Conservation (phyloP, 768 basidiomycete species). For the Phlebiopsis gigantea region DNA sequence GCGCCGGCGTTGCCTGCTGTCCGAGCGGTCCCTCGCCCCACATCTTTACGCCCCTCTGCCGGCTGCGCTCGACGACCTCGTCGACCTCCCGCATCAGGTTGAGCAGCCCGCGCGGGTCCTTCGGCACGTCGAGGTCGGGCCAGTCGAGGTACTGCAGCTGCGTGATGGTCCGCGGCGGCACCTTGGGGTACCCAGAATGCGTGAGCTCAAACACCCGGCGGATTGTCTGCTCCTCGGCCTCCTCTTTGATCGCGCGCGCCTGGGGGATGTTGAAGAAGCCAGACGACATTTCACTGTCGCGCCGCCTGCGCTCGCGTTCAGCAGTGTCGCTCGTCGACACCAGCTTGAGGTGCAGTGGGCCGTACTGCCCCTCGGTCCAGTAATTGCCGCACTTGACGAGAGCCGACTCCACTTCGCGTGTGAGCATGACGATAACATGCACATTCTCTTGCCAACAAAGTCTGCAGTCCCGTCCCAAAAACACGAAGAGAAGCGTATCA, state of each 20-base stretch:
- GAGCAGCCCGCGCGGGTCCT: constrained; percentile 71
- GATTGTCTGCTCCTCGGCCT: constrained; percentile 28
- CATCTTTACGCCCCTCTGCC: constrained; percentile 16
- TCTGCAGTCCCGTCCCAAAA: constrained; percentile 30
- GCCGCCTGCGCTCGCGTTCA: constrained; percentile 25
- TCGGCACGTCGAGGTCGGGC: constrained; percentile 96
- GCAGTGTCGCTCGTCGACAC: constrained; percentile 42
- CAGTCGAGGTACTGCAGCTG: constrained; percentile 93
- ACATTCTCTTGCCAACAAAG: constrained; percentile 94
- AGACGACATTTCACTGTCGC: constrained; percentile 20
- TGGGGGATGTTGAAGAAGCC: constrained; percentile 32
- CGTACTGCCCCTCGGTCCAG: constrained; percentile 71
- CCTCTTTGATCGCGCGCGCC: constrained; percentile 25
- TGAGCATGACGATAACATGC: constrained; percentile 95
- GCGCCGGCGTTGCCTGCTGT: not conserved
- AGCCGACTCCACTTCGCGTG: constrained; percentile 83
- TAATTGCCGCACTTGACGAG: constrained; percentile 89
- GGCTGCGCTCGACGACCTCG: constrained; percentile 21
- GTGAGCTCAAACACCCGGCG: constrained; percentile 65
- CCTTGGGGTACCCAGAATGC: constrained; percentile 53
- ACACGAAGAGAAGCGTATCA: not conserved
- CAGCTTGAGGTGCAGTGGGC: constrained; percentile 59
- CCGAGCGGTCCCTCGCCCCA: constrained; percentile 23
- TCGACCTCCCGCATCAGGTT: constrained; percentile 72
- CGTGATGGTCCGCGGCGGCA: constrained; percentile 59